Evolutionary conservation across 176 grass and related monocot species (phyloP), one percentile per base, ranked within the genome.

Genomic region (Zoysia japonica): DNA sequence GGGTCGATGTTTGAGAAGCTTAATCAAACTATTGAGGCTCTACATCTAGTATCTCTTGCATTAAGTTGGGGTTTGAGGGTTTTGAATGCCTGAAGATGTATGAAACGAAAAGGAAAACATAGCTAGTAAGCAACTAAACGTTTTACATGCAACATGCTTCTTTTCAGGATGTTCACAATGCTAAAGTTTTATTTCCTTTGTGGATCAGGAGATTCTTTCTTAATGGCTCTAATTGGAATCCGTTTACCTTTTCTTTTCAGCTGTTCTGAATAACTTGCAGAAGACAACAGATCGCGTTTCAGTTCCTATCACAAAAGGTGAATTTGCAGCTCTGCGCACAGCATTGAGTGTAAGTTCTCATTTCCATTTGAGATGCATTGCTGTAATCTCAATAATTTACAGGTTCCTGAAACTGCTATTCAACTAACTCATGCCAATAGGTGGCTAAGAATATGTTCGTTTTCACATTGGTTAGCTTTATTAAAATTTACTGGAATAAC

Each of bases 311-410:
- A 87, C 92, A 41, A 99, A 86, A 86, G 96, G 90, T 68, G 96
- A 99, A 86, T 99, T 99, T 80, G 14, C 96, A 55, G 96, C 93
- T 51, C 73, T 95, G 62, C 96, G 92, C 51, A 87, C 90, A 70
- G 67, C 92, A 56, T 85, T 94, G 53, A 93, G 90, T 66, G 96
- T 99, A 95, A 99, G 90, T 65, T 79, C 79, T 54, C 55, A 14
- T 40, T 83, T 67, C 48, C 6, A 74, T 77, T 76, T 80, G 44
- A 20, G 77, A 59, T 67, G 5, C 67, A 60, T 59, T 3, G 10
- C 54, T 55, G 35, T 52, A 57, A 47, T 81, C 5, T 12, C 28
- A 63, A 61, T 81, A 7, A 45, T 49, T 1, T 6, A 49, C 46
- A 52, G 17, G 13, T 41, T 68, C n/a, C 44, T 83, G 52, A 68